Evolutionary conservation across 352 stramenopile species (phyloP), one percentile per base, ranked within the genome.

Genomic region (Phytophthora melonis): DNA sequence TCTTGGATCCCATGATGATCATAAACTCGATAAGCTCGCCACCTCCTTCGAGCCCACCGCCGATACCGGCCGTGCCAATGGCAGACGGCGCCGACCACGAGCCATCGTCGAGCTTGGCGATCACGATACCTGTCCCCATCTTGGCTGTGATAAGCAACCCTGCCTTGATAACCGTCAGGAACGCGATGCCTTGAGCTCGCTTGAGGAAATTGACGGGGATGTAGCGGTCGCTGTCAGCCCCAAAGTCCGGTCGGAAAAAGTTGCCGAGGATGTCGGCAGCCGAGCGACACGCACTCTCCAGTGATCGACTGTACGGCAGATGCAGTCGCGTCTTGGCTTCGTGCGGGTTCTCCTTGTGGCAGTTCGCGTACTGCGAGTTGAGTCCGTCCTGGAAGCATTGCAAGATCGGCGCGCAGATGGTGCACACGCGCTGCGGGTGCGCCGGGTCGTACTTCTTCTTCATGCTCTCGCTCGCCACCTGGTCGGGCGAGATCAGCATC

Each of bases 1-100:
- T 90, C 25, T 96, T 84, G 1, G 89, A 98, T 74, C 97, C 97
- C 30, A 98, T 83, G 45, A 99, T 91, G 78, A 99, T 98, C 67
- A 98, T 93, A 60, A 98, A 92, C 82, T 99, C 95, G 11, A 97
- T 93, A 14, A 99, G 77, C 76, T 99, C 94, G 16, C 93, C 94
- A 32, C 96, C 95, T 27, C 89, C 82, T 63, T 98, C 81, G 3
- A 95, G 88, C 34, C 95, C 95, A 77, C 82, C 84, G 11, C 91
- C 90, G 57, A 98, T 87, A 11, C 95, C 95, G 0, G 88, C 89
- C 0, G 93, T 95, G n/a, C 94, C 95, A 68, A 99, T 98, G 9
- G 97, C 97, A 30, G 88, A 97, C 1, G 96, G 96, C 9, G 95
- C 93, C 21, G 90, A 98, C 96, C 96, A 99, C 23, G 84, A 79